A percentile compares a stretch with the other conserved stretches of the same genome.
These are phyloP conservation scores for Luffa aegyptiaca DNA, from an alignment of 306 rosid species.

Conservation along the genomic window DNA sequence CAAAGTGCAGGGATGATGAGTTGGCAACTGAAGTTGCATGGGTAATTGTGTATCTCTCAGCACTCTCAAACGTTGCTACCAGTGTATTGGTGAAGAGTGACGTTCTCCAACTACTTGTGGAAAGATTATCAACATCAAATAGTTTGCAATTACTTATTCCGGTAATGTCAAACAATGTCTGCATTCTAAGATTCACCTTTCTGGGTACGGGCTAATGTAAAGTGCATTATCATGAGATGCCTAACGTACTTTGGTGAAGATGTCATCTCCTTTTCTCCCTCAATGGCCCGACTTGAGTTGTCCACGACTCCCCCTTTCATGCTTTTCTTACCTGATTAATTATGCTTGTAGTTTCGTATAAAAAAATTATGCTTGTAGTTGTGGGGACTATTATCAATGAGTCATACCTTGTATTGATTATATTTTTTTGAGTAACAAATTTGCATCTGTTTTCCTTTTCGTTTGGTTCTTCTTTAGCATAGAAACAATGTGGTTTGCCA, in stretches of 20 bases:
- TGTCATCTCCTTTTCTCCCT: background rate
- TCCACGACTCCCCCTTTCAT: background rate
- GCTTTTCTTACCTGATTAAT: background rate
- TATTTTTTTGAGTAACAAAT: background rate
- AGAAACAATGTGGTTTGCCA: background rate
- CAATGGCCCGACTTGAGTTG: background rate
- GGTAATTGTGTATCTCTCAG: conserved; percentile 90
- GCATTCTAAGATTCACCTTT: background rate
- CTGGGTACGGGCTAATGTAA: background rate
- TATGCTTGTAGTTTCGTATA: background rate
- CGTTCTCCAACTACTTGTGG: conserved; percentile 67
- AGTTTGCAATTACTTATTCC: conserved; percentile 83
- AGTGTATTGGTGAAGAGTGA: conserved; percentile 65
- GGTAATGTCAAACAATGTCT: conserved; percentile 29
- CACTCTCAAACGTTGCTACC: conserved; percentile 78
- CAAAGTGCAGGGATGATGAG: conserved; percentile 69
- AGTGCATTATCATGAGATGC: background rate
- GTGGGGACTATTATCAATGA: background rate
- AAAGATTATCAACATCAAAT: conserved; percentile 63
- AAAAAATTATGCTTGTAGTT: background rate
- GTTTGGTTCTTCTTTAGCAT: background rate
- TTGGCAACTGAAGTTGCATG: conserved; percentile 93
- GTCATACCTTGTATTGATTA: background rate
- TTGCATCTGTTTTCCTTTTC: background rate
- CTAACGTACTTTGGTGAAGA: background rate